A percentile compares a stretch with the other conserved stretches of the same genome.
Evolutionary conservation across 179 eudicot species (phyloP).

Genomic region (Beta corolliflora): DNA sequence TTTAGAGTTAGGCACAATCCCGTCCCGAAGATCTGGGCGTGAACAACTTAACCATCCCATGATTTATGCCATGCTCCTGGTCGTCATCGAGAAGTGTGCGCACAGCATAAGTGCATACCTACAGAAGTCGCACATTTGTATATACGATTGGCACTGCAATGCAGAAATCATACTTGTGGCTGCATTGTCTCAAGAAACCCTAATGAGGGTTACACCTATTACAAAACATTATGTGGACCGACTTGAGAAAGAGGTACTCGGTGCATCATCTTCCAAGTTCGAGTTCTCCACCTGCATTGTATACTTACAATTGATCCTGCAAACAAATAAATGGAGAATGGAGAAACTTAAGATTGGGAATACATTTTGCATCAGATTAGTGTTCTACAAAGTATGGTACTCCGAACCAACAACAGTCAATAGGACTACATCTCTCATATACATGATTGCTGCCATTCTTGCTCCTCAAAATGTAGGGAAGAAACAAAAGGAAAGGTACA

Average conservation of each 20-base stretch:
- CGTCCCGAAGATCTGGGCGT: not conserved
- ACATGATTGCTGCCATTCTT: not conserved
- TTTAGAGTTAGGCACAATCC: not conserved
- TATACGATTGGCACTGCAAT: not conserved
- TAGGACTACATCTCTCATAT: slow-evolving; percentile 4
- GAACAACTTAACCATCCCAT: not conserved
- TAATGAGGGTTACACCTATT: no score
- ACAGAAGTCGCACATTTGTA: not conserved
- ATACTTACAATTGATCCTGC: no score
- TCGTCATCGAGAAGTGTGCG: no score
- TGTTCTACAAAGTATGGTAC: slow-evolving; percentile 3
- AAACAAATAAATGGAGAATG: no score
- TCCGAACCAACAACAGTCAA: not conserved
- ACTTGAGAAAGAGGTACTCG: no score
- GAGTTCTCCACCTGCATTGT: no score
- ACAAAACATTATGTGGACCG: no score
- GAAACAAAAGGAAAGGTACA: not conserved
- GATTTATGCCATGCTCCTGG: not conserved
- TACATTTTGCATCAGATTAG: not conserved
- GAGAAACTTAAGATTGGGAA: not conserved
- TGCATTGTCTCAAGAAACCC: no score
- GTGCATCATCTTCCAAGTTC: no score
- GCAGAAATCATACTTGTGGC: not conserved
- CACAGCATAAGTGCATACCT: no score
- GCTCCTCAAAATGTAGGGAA: not conserved